A percentile compares a stretch with the other conserved stretches of the same genome.
phyloP scores from a whole-genome alignment of 73 alveolate genomes.

The Tetrahymena borealis region DNA sequence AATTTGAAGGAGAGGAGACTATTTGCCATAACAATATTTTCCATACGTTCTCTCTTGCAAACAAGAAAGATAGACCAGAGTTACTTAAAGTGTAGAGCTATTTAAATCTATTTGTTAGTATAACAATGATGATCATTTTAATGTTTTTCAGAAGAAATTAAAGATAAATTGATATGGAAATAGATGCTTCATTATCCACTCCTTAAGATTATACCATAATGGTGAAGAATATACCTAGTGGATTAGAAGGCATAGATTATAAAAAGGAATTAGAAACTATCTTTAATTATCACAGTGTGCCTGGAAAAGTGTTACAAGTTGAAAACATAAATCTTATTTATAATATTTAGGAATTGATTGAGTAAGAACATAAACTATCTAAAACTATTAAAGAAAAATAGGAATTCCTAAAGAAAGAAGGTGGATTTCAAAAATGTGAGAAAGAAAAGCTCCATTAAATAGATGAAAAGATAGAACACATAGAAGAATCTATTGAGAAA shows the following conservation, averaged over 20 bases:
- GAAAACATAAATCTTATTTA: slow-evolving; percentile 15
- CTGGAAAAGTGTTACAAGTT: slow-evolving; percentile 8
- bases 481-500: slow-evolving; percentile 19
- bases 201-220: slow-evolving; percentile 40
- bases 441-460: background rate
- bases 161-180: slow-evolving; percentile 30
- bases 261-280: slow-evolving; percentile 20
- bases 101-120: slow-evolving; percentile 9
- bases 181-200: slow-evolving; percentile 31
- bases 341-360: slow-evolving; percentile 21
- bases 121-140: slow-evolving; percentile 10
- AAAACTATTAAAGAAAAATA: slow-evolving; percentile 5
- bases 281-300: slow-evolving; percentile 10
- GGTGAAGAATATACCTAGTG: slow-evolving; percentile 36
- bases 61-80: slow-evolving; percentile 5
- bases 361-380: slow-evolving; percentile 8
- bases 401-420: slow-evolving; percentile 3
- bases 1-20: background rate
- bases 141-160: slow-evolving; percentile 32
- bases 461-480: slow-evolving; percentile 27
- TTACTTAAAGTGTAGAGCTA: background rate
- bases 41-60: slow-evolving; percentile 8
- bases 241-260: slow-evolving; percentile 17
- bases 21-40: slow-evolving; percentile 7
- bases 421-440: background rate